phyloP scores from a whole-genome alignment of 495 filamentous ascomycete genomes.

The Hyaloscypha finlandica region DNA sequence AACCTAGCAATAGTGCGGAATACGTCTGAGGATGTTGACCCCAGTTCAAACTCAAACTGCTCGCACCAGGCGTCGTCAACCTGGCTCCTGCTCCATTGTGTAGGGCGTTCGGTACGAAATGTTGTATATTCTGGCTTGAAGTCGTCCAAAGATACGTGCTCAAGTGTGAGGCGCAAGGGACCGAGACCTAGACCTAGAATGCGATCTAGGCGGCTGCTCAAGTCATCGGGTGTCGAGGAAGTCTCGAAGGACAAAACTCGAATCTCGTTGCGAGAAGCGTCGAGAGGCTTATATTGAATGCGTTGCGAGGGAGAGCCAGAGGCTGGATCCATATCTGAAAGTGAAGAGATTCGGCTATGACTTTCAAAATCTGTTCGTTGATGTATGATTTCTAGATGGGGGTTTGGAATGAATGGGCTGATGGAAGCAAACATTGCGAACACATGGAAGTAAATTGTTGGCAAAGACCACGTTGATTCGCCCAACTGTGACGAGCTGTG shows the following conservation, averaged over 20 bases:
- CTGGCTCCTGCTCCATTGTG: constrained; percentile 25
- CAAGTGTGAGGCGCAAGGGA: constrained; percentile 23
- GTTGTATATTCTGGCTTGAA: constrained; percentile 26
- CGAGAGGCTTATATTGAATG: constrained; percentile 26
- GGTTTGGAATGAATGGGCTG: no score
- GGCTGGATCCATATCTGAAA: constrained; percentile 23
- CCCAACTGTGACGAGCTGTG: no score
- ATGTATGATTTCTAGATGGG: no score
- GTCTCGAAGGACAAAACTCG: constrained; percentile 27
- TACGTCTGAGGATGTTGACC: constrained; percentile 23
- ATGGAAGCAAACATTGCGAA: no score
- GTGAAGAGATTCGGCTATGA: no score
- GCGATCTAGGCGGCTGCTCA: constrained; percentile 22
- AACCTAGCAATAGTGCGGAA: constrained; percentile 28
- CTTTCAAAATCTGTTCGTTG: no score
- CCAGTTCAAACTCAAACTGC: constrained; percentile 26
- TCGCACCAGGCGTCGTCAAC: constrained; percentile 24
- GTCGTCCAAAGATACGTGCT: constrained; percentile 27
- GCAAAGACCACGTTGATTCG: no score
- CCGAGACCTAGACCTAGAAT: constrained; percentile 17
- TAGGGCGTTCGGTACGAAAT: constrained; percentile 25
- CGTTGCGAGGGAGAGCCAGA: constrained; percentile 22
- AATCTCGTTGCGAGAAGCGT: constrained; percentile 28
- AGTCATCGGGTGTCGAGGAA: constrained; percentile 26
- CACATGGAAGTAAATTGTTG: no score